These are phyloP conservation scores for Cryomyces minteri DNA, from an alignment of 495 filamentous ascomycete genomes.

Conservation along the genomic window DNA sequence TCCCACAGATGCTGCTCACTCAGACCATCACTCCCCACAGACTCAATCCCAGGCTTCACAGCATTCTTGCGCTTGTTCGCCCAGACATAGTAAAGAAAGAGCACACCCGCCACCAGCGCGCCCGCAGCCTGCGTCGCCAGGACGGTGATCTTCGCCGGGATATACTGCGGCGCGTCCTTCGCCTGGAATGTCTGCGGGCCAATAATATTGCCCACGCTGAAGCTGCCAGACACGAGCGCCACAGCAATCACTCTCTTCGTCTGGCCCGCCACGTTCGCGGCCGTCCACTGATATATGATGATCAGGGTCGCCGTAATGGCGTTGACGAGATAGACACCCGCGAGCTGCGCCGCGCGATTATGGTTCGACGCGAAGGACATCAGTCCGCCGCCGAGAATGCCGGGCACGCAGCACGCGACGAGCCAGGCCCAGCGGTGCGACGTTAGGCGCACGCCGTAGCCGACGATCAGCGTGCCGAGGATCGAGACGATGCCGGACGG, in stretches of 20 bases:
- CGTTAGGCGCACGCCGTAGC: conserved; percentile 24
- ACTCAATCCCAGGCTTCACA: neutral
- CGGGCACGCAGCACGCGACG: conserved; percentile 24
- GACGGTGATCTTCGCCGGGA: conserved; percentile 43
- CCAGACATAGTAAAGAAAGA: conserved; percentile 28
- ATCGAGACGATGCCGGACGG: conserved; percentile 4
- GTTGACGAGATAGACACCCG: conserved; percentile 48
- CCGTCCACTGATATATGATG: conserved; percentile 26
- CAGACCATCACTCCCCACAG: neutral
- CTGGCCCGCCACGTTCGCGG: conserved; percentile 30
- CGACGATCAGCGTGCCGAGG: conserved; percentile 32
- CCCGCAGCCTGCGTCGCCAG: conserved; percentile 28
- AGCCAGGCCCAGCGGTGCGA: conserved; percentile 34
- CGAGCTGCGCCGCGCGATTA: conserved; percentile 31
- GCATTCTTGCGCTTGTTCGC: conserved; percentile 19
- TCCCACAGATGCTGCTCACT: neutral
- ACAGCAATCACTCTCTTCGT: conserved; percentile 34
- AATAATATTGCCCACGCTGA: conserved; percentile 48
- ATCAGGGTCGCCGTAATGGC: conserved; percentile 25
- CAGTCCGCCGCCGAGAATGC: conserved; percentile 36
- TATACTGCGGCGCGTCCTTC: conserved; percentile 38
- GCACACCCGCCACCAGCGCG: conserved; percentile 20
- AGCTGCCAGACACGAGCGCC: conserved; percentile 34
- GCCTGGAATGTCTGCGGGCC: conserved; percentile 47
- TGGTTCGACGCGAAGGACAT: conserved; percentile 39